Base-by-base conservation (phyloP, 2,329 filamentous ascomycete genomes). In the Periglandula ipomoeae region DNA sequence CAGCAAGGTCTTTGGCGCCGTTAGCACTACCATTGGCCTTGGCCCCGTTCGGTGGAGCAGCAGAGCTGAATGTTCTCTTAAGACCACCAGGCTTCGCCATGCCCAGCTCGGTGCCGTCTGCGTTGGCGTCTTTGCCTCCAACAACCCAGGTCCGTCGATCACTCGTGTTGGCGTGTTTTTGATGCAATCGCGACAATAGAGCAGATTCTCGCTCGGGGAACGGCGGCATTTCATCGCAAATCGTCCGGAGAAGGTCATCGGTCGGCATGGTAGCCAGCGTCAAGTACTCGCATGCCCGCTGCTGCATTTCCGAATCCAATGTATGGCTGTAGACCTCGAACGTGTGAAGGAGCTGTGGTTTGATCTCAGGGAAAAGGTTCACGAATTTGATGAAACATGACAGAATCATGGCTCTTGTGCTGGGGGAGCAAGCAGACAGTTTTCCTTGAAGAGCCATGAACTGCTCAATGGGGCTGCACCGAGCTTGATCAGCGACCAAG, bases 221-320 rank as follows among this genome's bases (percentile, higher is more conserved):
- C 0, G 93, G 90, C 2, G 93, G 93, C 94, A 98, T 98, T 65
- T 98, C 93, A 58, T 98, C 93, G 65, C 90, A 95, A 5, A 98
- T 84, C 0, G 93, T 97, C 46, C 93, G 82, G 11, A 98, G 74
- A 6, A 98, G 77, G 55, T 97, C 90, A 59, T 98, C 93, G 0
- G 88, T 89, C 0, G 89, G 86, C 64, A 94, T 76, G 30, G 80
- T 90, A 17, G 89, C 89, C 53, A 98, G 74, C 0, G 86, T 82
- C 51, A 96, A 74, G 65, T 97, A 98, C 65, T 98, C 93, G 69
- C 89, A 98, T 13, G 93, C 91, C 68, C 93, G 77, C 70, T 98
- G 93, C 65, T 98, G 93, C 55, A 98, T 74, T 65, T 98, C 93
- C 0, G 93, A 88, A 65, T 98, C 93, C 24, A 97, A 75, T 0